A percentile compares a stretch with the other conserved stretches of the same genome.
These are phyloP conservation scores for Neobulgaria alba DNA, from an alignment of 2,329 filamentous ascomycete genomes.

Conservation along the genomic window DNA sequence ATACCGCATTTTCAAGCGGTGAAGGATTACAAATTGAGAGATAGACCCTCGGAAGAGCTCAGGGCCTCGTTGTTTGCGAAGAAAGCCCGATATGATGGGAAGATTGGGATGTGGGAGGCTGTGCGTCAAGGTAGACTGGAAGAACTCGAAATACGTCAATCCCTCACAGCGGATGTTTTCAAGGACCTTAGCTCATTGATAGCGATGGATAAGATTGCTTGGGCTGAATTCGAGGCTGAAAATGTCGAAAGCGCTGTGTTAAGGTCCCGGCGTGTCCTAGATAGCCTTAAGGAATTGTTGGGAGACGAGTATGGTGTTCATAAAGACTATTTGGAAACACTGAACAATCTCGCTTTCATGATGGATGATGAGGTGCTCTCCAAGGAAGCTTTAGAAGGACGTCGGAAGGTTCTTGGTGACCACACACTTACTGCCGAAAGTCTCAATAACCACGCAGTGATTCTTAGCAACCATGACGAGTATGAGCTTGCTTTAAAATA, in stretches of 20 bases:
- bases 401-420: slow-evolving; percentile 3
- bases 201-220: slow-evolving; percentile 6
- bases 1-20: slow-evolving; percentile 25
- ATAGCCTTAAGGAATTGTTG: slow-evolving; percentile 5
- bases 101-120: no score
- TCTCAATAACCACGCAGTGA: neutral
- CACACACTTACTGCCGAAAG: neutral
- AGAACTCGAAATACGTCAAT: slow-evolving; percentile 1
- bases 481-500: neutral
- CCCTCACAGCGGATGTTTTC: neutral
- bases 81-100: no score
- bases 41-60: slow-evolving; percentile 2
- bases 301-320: no score
- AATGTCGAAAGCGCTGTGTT: slow-evolving; percentile 2
- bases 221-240: slow-evolving; percentile 3
- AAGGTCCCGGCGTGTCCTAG: slow-evolving; percentile 3
- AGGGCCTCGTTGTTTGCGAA: slow-evolving; percentile 2
- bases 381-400: neutral
- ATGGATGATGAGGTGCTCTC: slow-evolving; percentile 2
- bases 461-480: slow-evolving; percentile 1
- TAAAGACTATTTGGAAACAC: slow-evolving; percentile 3
- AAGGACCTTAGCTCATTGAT: slow-evolving; percentile 3
- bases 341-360: slow-evolving; percentile 1
- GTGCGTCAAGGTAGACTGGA: slow-evolving; percentile 1
- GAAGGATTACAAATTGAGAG: slow-evolving; percentile 8